phyloP scores from a whole-genome alignment of 2,329 filamentous ascomycete genomes.

The Acrocalymma vagum region DNA sequence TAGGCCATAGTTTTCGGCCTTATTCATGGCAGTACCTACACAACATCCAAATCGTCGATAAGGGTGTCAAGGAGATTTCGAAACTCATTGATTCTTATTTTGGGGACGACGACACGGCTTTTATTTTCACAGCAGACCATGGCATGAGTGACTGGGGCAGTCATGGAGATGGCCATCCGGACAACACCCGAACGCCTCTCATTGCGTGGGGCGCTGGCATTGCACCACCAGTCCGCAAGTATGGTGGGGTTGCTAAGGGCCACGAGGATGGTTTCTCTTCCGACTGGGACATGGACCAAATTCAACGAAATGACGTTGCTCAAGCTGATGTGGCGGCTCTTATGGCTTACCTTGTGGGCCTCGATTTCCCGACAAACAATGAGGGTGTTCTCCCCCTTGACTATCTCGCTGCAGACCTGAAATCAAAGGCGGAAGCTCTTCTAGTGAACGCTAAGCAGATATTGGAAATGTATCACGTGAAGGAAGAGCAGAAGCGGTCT shows the following conservation, averaged over 20 bases:
- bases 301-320: constrained; percentile 87
- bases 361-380: constrained; percentile 94
- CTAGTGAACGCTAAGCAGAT: constrained; percentile 87
- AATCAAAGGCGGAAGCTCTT: constrained; percentile 84
- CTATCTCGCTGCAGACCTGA: constrained; percentile 75
- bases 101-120: constrained; percentile 81
- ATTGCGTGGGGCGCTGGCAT: constrained; percentile 94
- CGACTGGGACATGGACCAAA: constrained; percentile 83
- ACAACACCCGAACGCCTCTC: constrained; percentile 94
- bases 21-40: constrained; percentile 95
- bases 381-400: constrained; percentile 90
- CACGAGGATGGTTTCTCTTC: constrained; percentile 88
- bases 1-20: constrained; percentile 84
- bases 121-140: constrained; percentile 96
- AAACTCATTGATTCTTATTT: constrained; percentile 88
- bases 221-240: constrained; percentile 71
- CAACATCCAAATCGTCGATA: constrained; percentile 93
- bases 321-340: constrained; percentile 95
- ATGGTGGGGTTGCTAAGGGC: constrained; percentile 71
- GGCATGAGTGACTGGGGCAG: constrained; percentile 99
- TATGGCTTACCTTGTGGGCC: constrained; percentile 90
- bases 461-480: constrained; percentile 94
- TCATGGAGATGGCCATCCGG: constrained; percentile 95
- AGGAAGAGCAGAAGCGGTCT: constrained; percentile 83
- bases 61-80: constrained; percentile 85